phyloP scores from a whole-genome alignment of 345 rosid species.

The Lepidium didymum region DNA sequence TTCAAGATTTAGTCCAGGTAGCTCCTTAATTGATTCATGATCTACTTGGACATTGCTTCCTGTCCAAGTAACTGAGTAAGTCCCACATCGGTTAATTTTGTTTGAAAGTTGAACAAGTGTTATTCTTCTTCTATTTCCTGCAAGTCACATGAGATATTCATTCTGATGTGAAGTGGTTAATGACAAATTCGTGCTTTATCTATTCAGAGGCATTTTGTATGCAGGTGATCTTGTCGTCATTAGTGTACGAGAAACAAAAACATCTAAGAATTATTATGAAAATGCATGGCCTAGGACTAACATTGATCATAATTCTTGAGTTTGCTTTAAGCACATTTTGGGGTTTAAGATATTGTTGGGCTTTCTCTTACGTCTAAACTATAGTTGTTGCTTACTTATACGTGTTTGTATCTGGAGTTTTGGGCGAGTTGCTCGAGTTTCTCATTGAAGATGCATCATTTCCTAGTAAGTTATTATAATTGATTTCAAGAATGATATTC shows the following conservation, averaged over 20 bases:
- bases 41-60: no score
- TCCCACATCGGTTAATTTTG: no score
- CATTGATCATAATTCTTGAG: background rate
- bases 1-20: slow-evolving; percentile 1
- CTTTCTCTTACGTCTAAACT: slow-evolving; percentile 3
- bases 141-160: slow-evolving; percentile 35
- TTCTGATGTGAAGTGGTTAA: background rate
- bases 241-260: slow-evolving; percentile 84
- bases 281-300: slow-evolving; percentile 92
- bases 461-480: slow-evolving; percentile 58
- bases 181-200: background rate
- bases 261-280: slow-evolving; percentile 91
- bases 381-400: slow-evolving; percentile 63
- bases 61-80: no score
- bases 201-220: background rate
- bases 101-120: background rate
- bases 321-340: background rate
- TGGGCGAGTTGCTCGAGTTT: slow-evolving; percentile 58
- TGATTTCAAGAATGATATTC: background rate
- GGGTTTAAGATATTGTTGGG: background rate
- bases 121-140: slow-evolving; percentile 68
- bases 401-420: slow-evolving; percentile 81
- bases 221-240: slow-evolving; percentile 65
- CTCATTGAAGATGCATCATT: slow-evolving; percentile 63
- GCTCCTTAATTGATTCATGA: slow-evolving; percentile 16